Base-by-base conservation (phyloP, 73 alveolate species). In the Paramecium caudatum region DNA sequence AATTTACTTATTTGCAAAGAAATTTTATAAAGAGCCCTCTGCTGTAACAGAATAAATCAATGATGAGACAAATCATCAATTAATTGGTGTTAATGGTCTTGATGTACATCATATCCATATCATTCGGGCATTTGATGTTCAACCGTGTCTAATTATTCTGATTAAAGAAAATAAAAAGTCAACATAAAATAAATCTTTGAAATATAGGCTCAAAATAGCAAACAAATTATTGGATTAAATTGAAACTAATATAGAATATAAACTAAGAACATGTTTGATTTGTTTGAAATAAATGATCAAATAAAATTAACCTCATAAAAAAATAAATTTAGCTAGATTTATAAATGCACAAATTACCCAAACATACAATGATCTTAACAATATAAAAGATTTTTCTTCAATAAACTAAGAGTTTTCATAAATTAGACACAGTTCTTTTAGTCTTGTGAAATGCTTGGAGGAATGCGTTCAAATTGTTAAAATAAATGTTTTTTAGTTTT, bases 101-200 rank as follows among this genome's bases (percentile, higher is more conserved):
- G 80, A 55, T 55, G 80, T 55, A 0, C 80, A 55, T 55, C 80
- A 55, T 55, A 55, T 55, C 12, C 23, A 55, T 10, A 55, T 55
- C 1, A 55, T 55, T 3, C 80, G 80, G 23, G 30, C 46, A 10
- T 16, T 19, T 27, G 80, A 55, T 55, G 30, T 43, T 12, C 23
- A 55, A 21, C 80, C 80, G 23, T 55, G 80, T 55, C 17, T 55
- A 55, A 55, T 55, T 0, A 55, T 55, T 55, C 30, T 55, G 17
- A 55, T 55, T 21, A 55, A 55, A 21, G 80, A 55, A 55, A 55
- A 55, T 25, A 17, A 9, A 55, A 55, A 10, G 30, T 37, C 23
- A 5, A 27, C 80, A 0, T 55, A 55, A 55, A 9, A 55, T 23
- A 55, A 55, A 55, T 55, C 80, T 8, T 15, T 55, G 12, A 55